Evolutionary conservation across 441 rosid species (phyloP), one percentile per base, ranked within the genome.

Genomic region (Pelargonium myrrhifolium): DNA sequence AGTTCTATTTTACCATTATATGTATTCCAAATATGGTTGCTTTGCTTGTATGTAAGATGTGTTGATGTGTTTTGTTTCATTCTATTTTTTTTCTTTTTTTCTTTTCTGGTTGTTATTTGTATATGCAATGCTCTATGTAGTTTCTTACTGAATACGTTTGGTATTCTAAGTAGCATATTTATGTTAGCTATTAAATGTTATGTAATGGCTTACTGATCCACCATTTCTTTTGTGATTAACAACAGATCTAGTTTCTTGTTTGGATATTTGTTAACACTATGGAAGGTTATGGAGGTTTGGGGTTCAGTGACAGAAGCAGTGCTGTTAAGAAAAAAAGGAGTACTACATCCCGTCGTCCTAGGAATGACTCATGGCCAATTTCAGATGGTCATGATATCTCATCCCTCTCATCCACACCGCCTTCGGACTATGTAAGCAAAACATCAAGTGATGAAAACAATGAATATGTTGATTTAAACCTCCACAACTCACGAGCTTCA

Each of bases 311-410:
- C 49, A 81, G 81, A 39, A 82, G 78, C 72, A 87, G 78, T 83
- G 83, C 89, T 21, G 79, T 83, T 22, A 85, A 78, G 87, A 90
- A 84, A 83, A 88, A 81, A 81, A 82, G 97, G 68, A 90, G 92
- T 67, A 83, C 70, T 66, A 76, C 84, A 37, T 62, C 84, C 11
- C 93, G 93, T 35, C 89, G 95, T 51, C 95, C 93, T 74, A 71
- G 88, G 77, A 84, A 78, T 70, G 97, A 90, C 58, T 72, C 83
- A 0, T 93, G 81, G 64, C 76, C 80, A 0, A 82, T 79, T 69
- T 59, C 64, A 3, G 69, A 66, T 20, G 82, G 81, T 67, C 81
- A 74, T 9, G 90, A 90, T 66, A 58, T 84, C 43, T 81, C 87
- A 17, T 85, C 92, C 39, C 75, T 86, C 40, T 86, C 91, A 45